Percentiles rank a stretch among this genome's conserved stretches.
These are phyloP conservation scores for Fusarium domesticum DNA, from an alignment of 2,329 filamentous ascomycete species.

Conservation along the genomic window DNA sequence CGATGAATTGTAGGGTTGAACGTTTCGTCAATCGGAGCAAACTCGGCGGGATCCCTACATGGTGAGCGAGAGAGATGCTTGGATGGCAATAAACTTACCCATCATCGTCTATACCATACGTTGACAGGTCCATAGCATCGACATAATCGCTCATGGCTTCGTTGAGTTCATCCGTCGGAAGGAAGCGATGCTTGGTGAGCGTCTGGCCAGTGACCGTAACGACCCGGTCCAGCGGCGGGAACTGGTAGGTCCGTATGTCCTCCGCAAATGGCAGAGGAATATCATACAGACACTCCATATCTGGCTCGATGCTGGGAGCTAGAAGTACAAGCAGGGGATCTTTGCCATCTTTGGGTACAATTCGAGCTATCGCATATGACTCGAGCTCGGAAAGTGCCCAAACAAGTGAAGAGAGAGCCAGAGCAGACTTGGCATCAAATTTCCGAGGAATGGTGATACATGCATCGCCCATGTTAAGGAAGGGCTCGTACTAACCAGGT, in stretches of 20 bases:
- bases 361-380: constrained; percentile 78
- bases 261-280: constrained; percentile 90
- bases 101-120: constrained; percentile 68
- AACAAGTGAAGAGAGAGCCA: constrained; percentile 86
- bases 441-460: constrained; percentile 75
- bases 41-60: constrained; percentile 56
- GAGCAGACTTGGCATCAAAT: constrained; percentile 73
- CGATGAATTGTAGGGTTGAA: constrained; percentile 87
- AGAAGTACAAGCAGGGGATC: constrained; percentile 75
- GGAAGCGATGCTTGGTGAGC: constrained; percentile 76
- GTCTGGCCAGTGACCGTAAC: constrained; percentile 81
- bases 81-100: constrained; percentile 48
- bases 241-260: constrained; percentile 85
- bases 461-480: constrained; percentile 78
- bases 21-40: constrained; percentile 73
- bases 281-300: constrained; percentile 84
- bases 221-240: constrained; percentile 84
- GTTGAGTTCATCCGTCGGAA: constrained; percentile 72
- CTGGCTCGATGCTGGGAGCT: constrained; percentile 72
- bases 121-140: constrained; percentile 84
- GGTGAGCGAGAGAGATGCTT: constrained; percentile 13
- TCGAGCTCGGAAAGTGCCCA: constrained; percentile 83
- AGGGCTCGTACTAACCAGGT: constrained; percentile 66
- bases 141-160: constrained; percentile 89
- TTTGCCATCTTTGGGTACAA: constrained; percentile 81